Conservation (phyloP, 2,329 filamentous ascomycete species). For the Fusarium zealandicum region DNA sequence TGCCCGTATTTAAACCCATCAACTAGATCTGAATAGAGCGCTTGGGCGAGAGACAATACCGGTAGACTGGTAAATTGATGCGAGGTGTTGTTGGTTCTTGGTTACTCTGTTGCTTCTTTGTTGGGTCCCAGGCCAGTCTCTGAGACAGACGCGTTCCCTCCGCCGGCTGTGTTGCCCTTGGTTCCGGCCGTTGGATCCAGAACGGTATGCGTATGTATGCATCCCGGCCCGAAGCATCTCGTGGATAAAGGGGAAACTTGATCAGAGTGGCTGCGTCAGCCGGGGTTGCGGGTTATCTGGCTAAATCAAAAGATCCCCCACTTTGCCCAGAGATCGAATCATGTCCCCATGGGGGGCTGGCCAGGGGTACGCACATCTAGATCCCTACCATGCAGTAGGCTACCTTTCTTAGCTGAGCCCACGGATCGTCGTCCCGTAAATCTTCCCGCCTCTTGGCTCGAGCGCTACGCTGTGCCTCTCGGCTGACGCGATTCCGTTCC, state of each 20-base stretch:
- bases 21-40: not conserved
- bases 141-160: not conserved
- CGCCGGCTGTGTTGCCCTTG: constrained; percentile 17
- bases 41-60: constrained; percentile 1
- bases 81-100: constrained; percentile 3
- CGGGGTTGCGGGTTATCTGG: constrained; percentile 6
- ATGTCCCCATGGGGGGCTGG: constrained; percentile 15
- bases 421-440: constrained; percentile 5
- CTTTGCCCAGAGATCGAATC: constrained; percentile 2
- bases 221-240: not conserved
- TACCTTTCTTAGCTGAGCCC: not conserved
- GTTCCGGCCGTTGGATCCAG: constrained; percentile 18
- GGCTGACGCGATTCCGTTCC: constrained; percentile 7
- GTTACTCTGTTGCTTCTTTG: not conserved
- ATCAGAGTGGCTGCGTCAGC: not conserved
- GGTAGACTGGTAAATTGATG: constrained; percentile 1
- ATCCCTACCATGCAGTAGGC: not conserved
- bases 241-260: not conserved
- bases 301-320: constrained; percentile 9
- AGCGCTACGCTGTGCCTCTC: constrained; percentile 9
- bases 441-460: not conserved
- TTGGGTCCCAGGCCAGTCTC: constrained; percentile 4
- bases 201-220: not conserved
- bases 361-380: too few relatives aligned
- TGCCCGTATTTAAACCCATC: constrained; percentile 16